Evolutionary conservation across 495 filamentous ascomycete species (phyloP), one percentile per base, ranked within the genome.

Genomic region (Aspergillus cristatus): DNA sequence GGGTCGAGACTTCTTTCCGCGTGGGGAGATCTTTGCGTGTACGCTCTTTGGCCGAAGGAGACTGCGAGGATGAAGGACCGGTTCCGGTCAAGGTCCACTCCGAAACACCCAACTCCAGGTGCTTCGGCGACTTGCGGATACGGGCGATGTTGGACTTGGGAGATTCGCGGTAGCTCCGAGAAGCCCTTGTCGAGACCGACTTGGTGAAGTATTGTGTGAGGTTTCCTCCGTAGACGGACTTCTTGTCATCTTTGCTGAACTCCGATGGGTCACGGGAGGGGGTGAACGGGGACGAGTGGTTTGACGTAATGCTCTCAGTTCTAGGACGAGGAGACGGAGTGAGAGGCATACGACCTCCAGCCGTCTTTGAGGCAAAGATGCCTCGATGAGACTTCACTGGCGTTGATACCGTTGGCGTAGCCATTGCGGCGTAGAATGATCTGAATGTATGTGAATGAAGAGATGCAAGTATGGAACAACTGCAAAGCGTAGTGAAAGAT

Each of bases 111-210:
- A 94, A 71, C 56, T 96, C 90, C n/a, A 96, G 72, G 53, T 89
- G 74, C 65, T 82, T 63, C 42, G 86, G 69, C 51, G 90, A 70
- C 57, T 84, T 59, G 62, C 68, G 59, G 25, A 64, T 63, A 22
- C 79, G 76, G 38, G 86, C 89, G 57, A 95, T 94, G 68, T 94
- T 95, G 32, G 87, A 94, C 68, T 96, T 95, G 51, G 88, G 86
- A 17, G 86, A 88, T 46, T 90, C 78, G 17, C 79, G 76, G 60
- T 80, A 63, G 25, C 35, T 38, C 6, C 55, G 55, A 7, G 59
- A 38, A 13, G 52, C 17, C 28, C 46, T 54, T 7, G 57, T 38
- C 26, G 48, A 43, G 15, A 6, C 11, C 6, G 55, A 76, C 53
- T 78, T 81, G 38, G 82, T 67, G 43, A 94, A 83, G 47, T 84